These are phyloP conservation scores for Gossypium arboreum DNA, from an alignment of 345 rosid genomes.

Conservation along the genomic window DNA sequence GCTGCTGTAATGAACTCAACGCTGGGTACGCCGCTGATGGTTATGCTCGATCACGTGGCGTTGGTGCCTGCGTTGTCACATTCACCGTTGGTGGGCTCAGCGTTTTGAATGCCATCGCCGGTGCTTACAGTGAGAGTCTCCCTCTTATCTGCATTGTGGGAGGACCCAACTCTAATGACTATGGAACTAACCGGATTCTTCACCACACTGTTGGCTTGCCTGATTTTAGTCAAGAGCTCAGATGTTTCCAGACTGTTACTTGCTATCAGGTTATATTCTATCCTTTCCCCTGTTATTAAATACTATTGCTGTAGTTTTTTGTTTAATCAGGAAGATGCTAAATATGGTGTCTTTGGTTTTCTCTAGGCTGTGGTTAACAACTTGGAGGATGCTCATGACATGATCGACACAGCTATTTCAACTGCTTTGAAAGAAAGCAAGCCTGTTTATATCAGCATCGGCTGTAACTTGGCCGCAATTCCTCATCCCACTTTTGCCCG, in stretches of 20 bases:
- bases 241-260: constrained; percentile 68
- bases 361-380: constrained; percentile 68
- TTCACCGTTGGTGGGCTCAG: constrained; percentile 83
- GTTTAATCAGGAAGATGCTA: not conserved
- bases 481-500: constrained; percentile 68
- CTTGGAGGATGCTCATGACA: constrained; percentile 74
- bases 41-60: constrained; percentile 58
- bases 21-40: constrained; percentile 88
- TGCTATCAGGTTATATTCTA: constrained; percentile 46
- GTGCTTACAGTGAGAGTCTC: constrained; percentile 78
- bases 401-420: constrained; percentile 67
- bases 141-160: constrained; percentile 79
- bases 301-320: not conserved
- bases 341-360: not conserved
- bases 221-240: constrained; percentile 66
- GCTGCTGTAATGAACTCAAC: constrained; percentile 84
- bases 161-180: constrained; percentile 81
- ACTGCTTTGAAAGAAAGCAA: constrained; percentile 77
- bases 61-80: constrained; percentile 79
- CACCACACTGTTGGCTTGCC: constrained; percentile 78
- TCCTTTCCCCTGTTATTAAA: not conserved
- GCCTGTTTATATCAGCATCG: constrained; percentile 68
- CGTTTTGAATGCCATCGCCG: constrained; percentile 72
- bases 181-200: constrained; percentile 71
- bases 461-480: constrained; percentile 66